Conservation (phyloP, 2,329 filamentous ascomycete genomes). For the Colletotrichum somersetense region DNA sequence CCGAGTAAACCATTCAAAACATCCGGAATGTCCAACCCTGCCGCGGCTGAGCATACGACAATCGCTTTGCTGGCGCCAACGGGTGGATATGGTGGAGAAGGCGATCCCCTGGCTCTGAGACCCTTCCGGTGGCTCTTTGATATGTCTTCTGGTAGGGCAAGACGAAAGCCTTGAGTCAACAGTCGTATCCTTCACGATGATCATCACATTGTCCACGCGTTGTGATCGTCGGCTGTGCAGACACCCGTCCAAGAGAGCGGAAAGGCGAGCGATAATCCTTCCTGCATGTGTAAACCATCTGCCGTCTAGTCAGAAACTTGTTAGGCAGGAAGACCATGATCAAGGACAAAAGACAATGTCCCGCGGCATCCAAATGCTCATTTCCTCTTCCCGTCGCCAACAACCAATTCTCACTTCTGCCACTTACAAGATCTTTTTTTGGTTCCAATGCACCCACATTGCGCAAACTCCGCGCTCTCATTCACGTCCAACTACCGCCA, state of each 20-base stretch:
- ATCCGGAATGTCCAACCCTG: too few species aligned
- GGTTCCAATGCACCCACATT: too few species aligned
- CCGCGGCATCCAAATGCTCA: not conserved
- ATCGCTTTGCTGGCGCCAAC: too few species aligned
- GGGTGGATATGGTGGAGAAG: not conserved
- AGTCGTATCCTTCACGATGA: conserved; percentile 14
- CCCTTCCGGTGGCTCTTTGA: not conserved
- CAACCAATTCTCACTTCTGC: not conserved
- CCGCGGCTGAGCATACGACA: too few species aligned
- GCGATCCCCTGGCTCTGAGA: not conserved
- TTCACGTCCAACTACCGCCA: too few species aligned
- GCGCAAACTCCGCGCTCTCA: too few species aligned
- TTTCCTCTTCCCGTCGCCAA: not conserved
- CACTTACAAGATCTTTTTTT: not conserved
- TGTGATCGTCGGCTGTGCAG: not conserved
- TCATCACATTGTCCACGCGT: conserved; percentile 9
- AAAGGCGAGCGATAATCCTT: not conserved
- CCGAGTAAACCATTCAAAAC: too few species aligned
- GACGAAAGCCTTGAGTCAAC: conserved; percentile 8
- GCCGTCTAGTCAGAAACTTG: not conserved
- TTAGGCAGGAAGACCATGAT: not conserved
- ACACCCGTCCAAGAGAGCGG: conserved; percentile 1
- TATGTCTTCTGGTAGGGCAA: not conserved
- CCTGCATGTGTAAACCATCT: not conserved
- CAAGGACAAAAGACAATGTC: conserved; percentile 6